Evolutionary conservation across 441 rosid genomes (phyloP).

Genomic region (Brassica hybrid): DNA sequence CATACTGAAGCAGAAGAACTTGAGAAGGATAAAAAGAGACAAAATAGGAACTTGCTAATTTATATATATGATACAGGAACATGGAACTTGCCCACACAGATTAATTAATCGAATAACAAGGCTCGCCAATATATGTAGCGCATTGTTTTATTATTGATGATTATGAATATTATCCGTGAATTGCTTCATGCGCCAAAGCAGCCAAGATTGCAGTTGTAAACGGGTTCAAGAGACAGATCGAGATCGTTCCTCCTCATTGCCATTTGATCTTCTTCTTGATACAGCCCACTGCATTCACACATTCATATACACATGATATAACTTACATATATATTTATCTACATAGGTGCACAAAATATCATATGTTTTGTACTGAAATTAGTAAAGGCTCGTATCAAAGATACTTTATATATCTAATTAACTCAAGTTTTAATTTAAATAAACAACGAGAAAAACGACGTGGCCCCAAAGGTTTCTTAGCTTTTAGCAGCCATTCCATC

Average conservation of each 20-base stretch:
- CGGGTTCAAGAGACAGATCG: constrained; percentile 70
- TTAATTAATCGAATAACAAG: constrained; percentile 13
- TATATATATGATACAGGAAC: constrained; percentile 25
- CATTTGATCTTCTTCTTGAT: constrained; percentile 57
- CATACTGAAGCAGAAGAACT: constrained; percentile 19
- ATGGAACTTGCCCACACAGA: constrained; percentile 13
- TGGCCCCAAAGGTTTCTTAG: constrained; percentile 9
- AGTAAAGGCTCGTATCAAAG: neutral
- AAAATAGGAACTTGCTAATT: constrained; percentile 22
- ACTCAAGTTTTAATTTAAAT: neutral
- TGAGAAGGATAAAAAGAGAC: constrained; percentile 9
- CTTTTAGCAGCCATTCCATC: constrained; percentile 16
- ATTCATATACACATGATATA: neutral
- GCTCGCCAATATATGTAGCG: constrained; percentile 35
- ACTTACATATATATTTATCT: too few species aligned
- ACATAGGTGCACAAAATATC: constrained; percentile 1
- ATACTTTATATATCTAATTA: neutral
- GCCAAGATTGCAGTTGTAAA: constrained; percentile 63
- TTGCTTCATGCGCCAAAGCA: constrained; percentile 53
- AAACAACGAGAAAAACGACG: neutral
- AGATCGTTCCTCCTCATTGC: constrained; percentile 74
- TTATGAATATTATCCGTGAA: constrained; percentile 21
- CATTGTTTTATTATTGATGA: constrained; percentile 3
- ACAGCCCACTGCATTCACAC: constrained; percentile 55
- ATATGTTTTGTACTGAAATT: constrained; percentile 3